A percentile compares a stretch with the other conserved stretches of the same genome.
Evolutionary conservation across 2,329 filamentous ascomycete genomes (phyloP).

Genomic region (Torrubiella hemipterigena): DNA sequence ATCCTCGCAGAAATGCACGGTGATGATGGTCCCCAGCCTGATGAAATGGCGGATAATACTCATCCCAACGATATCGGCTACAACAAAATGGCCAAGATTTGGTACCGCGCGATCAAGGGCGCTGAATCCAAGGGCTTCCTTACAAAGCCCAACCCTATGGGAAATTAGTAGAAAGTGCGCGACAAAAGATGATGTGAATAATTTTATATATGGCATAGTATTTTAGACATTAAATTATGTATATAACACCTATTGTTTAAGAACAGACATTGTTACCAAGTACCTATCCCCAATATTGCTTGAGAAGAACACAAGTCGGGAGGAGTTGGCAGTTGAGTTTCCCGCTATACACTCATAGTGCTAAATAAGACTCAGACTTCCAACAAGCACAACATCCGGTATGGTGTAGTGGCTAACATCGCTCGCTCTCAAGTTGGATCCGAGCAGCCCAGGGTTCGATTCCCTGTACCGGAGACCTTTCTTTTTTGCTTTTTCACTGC

Average conservation of each 20-base stretch:
- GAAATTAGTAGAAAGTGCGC: too few species aligned
- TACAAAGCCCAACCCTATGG: too few species aligned
- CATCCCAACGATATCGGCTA: conserved; percentile 27
- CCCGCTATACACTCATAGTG: not conserved
- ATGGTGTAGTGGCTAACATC: conserved; percentile 25
- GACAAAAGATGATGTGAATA: too few species aligned
- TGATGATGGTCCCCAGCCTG: conserved; percentile 14
- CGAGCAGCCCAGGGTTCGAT: conserved; percentile 1
- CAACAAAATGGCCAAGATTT: conserved; percentile 27
- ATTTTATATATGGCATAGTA: too few species aligned
- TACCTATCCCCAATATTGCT: too few species aligned
- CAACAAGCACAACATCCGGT: conserved; percentile 12
- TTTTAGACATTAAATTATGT: too few species aligned
- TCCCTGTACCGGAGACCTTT: not conserved
- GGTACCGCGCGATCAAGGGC: conserved; percentile 17
- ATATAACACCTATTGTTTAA: too few species aligned
- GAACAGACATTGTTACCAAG: too few species aligned
- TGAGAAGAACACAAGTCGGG: too few species aligned
- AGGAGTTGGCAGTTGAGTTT: too few species aligned
- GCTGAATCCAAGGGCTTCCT: conserved; percentile 14
- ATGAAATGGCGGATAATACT: conserved; percentile 24
- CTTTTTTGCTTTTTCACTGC: not conserved
- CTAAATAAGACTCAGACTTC: not conserved
- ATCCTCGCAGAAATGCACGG: conserved; percentile 27
- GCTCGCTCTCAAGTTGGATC: conserved; percentile 18